phyloP scores from a whole-genome alignment of 1,139 yeast genomes.

The Yamadazyma diospyri region DNA sequence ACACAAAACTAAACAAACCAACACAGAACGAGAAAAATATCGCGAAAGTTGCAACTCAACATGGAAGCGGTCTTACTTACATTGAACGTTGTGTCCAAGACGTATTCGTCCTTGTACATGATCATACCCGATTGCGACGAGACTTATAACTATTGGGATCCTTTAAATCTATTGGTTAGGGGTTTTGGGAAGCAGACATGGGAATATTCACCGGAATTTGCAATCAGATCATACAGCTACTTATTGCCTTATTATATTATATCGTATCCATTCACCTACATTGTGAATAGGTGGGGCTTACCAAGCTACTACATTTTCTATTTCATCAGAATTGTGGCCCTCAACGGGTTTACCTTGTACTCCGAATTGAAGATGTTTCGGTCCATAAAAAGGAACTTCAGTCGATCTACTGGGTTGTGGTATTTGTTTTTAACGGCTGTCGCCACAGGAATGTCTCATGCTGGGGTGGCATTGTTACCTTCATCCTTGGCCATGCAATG shows the following conservation, averaged over 20 bases:
- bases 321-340: slow-evolving; percentile 45
- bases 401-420: slow-evolving; percentile 46
- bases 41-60: neutral
- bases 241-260: slow-evolving; percentile 40
- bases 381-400: slow-evolving; percentile 37
- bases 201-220: slow-evolving; percentile 92
- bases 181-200: slow-evolving; percentile 92
- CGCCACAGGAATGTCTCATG: slow-evolving; percentile 75
- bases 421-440: slow-evolving; percentile 48
- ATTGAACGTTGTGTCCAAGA: slow-evolving; percentile 32
- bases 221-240: slow-evolving; percentile 84
- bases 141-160: slow-evolving; percentile 90
- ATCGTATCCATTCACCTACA: slow-evolving; percentile 32
- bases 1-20: no score
- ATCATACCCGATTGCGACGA: slow-evolving; percentile 87
- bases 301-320: slow-evolving; percentile 48
- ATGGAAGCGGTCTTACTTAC: slow-evolving; percentile 1
- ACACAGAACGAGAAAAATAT: no score
- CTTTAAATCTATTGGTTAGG: slow-evolving; percentile 71
- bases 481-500: slow-evolving; percentile 81
- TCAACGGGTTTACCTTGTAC: slow-evolving; percentile 52
- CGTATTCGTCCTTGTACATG: slow-evolving; percentile 50
- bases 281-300: slow-evolving; percentile 11
- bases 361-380: slow-evolving; percentile 51
- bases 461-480: slow-evolving; percentile 80